Conservation (phyloP, 2,329 filamentous ascomycete genomes). For the Hymenoscyphus albidus region DNA sequence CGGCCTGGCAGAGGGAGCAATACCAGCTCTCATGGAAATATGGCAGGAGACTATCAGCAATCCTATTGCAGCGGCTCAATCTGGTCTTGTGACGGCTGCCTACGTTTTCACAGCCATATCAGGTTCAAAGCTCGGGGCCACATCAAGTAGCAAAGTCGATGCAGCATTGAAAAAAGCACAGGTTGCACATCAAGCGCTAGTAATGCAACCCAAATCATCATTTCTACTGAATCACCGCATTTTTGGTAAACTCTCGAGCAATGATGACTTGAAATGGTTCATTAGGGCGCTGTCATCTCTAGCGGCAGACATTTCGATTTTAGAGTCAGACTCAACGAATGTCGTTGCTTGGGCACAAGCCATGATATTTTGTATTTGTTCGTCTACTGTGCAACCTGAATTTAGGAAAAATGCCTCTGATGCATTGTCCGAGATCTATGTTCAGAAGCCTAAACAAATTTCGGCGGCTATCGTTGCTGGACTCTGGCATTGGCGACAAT, state of each 20-base stretch:
- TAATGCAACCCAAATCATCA: constrained; percentile 74
- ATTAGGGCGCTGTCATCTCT: constrained; percentile 64
- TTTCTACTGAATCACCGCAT: constrained; percentile 81
- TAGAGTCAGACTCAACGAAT: constrained; percentile 47
- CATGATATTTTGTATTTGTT: constrained; percentile 73
- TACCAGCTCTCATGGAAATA: constrained; percentile 58
- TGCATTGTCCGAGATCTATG: constrained; percentile 62
- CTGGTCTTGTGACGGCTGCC: constrained; percentile 73
- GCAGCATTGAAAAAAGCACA: constrained; percentile 58
- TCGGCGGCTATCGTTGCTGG: constrained; percentile 64
- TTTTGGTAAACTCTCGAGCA: constrained; percentile 71
- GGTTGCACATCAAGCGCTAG: constrained; percentile 62
- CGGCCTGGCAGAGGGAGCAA: constrained; percentile 50
- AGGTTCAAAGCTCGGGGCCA: constrained; percentile 48
- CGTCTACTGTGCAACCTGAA: constrained; percentile 54
- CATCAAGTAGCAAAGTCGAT: constrained; percentile 53
- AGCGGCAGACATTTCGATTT: constrained; percentile 46
- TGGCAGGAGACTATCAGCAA: constrained; percentile 79
- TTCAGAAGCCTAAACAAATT: constrained; percentile 52
- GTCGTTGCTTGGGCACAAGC: constrained; percentile 76
- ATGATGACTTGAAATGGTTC: constrained; percentile 78
- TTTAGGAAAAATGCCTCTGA: constrained; percentile 61
- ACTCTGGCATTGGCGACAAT: constrained; percentile 75
- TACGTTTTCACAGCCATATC: constrained; percentile 68
- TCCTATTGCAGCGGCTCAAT: constrained; percentile 74